Base-by-base conservation (phyloP, 495 filamentous ascomycete genomes). In the Aspergillus wentii region DNA sequence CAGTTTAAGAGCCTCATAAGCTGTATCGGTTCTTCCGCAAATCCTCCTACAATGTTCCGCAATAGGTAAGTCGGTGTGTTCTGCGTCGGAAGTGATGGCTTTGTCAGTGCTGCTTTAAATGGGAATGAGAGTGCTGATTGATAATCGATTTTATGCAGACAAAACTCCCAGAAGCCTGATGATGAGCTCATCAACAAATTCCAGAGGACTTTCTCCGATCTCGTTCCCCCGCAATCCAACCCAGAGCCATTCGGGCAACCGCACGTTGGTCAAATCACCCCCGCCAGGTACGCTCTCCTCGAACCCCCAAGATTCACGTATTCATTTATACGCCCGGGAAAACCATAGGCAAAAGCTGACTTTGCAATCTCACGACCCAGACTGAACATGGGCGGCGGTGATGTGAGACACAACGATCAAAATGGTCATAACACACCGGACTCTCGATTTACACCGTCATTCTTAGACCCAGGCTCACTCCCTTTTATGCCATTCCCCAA, bases 161-260 rank as follows among this genome's bases (percentile, higher is more conserved):
- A 79, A 50, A 89, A 80, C 51, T 79, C 85, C 30, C 88, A 89
- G 62, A 95, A 94, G 70, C 89, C 89, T 27, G 80, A 75, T 51
- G 81, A 86, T 49, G 87, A 90, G 44, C 75, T 95, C 48, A 80
- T 90, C 68, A 81, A 75, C 55, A 79, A 76, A 64, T 95, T 95
- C 70, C 83, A 83, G 54, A 79, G 83, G 41, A 78, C 72, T 39
- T 94, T 91, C 50, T 78, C 85, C 38, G 75, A 87, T 52, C 68
- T 88, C 28, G 66, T 66, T 31, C 57, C 65, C 45, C 20, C 46
- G 44, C 30, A 38, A 38, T 28, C 22, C 37, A 33, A 46, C 42
- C 30, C 33, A 5, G 19, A 32, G 8, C 36, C 20, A 3, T 35
- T 32, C 25, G 17, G 17, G 15, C 42, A 49, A 7, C 15, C 29